These are phyloP conservation scores for Gamarada debralockiae DNA, from an alignment of 495 filamentous ascomycete genomes.

Conservation along the genomic window DNA sequence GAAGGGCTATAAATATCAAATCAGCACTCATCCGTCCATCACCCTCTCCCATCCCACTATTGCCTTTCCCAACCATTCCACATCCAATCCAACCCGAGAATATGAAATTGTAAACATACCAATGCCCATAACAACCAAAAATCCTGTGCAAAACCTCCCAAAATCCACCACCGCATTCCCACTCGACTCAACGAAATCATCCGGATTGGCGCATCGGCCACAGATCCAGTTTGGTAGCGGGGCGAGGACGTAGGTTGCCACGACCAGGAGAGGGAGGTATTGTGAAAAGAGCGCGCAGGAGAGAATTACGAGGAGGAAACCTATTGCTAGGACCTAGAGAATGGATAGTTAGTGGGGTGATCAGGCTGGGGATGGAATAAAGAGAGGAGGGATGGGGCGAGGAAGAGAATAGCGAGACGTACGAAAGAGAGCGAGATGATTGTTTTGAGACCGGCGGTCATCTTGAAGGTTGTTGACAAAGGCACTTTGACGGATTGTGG, in stretches of 20 bases:
- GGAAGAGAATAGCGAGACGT: conserved; percentile 29
- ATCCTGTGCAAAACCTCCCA: conserved; percentile 90
- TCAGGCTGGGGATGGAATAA: background rate
- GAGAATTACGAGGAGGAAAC: conserved; percentile 98
- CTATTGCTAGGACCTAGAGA: conserved; percentile 83
- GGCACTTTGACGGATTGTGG: conserved; percentile 7
- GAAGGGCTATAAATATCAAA: conserved; percentile 62
- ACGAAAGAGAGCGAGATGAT: conserved; percentile 99
- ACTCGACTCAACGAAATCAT: conserved; percentile 89
- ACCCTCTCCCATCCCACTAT: background rate
- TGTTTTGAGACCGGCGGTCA: conserved; percentile 93
- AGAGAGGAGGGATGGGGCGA: background rate
- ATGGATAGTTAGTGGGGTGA: background rate
- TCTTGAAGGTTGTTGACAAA: conserved; percentile 40
- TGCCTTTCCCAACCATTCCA: background rate
- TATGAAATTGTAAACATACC: conserved; percentile 54
- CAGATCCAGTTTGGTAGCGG: conserved; percentile 97
- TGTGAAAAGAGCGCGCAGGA: conserved; percentile 90
- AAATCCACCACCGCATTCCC: conserved; percentile 83
- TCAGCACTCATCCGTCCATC: conserved; percentile 1
- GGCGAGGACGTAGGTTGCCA: conserved; percentile 90
- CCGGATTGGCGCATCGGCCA: conserved; percentile 78
- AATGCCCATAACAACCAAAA: conserved; percentile 96
- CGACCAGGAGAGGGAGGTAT: conserved; percentile 91
- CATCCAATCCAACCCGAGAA: background rate